Evolutionary conservation across 176 grass and related monocot genomes (phyloP), one percentile per base, ranked within the genome.

Genomic region (Oryza meyeriana): DNA sequence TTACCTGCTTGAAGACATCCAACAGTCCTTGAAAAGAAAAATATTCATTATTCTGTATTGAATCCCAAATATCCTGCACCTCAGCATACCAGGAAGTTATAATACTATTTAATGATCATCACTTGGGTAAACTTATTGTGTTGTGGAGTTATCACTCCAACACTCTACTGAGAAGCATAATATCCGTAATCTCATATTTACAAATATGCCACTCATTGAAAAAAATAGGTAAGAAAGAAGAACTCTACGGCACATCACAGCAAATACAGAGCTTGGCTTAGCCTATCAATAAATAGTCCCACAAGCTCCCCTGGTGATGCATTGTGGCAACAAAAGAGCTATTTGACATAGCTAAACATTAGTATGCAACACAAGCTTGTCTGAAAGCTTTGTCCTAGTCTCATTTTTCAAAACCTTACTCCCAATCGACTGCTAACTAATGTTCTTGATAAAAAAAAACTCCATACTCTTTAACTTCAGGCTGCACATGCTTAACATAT

Each of bases 21-120:
- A 10, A 8, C 40, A 98, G 44, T 75, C 92, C 95, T 92, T 98
- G 92, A 42, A 88, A 83, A 45, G 90, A 98, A 64, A 98, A 91
- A 64, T 98, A 93, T 17, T 95, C 84, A 1, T 95, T 93, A 35
- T 85, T 86, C 62, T 95, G 45, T 84, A 95, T 98, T 25, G 95
- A 95, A 82, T 98, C 92, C 92, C 95, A 98, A 82, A 98, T 17
- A 94, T 98, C 92, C 88, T 98, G 83, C 47, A 78, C 22, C 65
- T 66, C 12, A 72, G 20, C 64, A 44, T 47, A 78, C 66, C 22
- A 77, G 22, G 29, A 66, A 57, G 65, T 31, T 44, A 72, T 14
- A 71, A 20, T 71, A 85, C 1, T 25, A 72, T 72, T 77, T 52
- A 74, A 35, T 71, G 31, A 59, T 32, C 3, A 59, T 32, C 3